These are phyloP conservation scores for Solanum tacnaense DNA, from an alignment of 257 asterid species.

Conservation along the genomic window DNA sequence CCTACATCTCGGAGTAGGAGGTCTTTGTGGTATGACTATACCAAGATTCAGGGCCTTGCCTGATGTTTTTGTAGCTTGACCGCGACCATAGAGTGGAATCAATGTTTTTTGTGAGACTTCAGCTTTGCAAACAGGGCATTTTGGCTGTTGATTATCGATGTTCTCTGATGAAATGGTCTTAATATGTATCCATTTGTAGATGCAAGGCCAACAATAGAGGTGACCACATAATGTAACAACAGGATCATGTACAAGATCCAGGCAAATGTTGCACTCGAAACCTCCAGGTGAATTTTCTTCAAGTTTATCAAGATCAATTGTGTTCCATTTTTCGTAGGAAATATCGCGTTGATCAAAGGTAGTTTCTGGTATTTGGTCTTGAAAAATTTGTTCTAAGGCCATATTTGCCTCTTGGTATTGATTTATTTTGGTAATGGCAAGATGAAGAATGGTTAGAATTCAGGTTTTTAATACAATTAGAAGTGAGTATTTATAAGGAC, in stretches of 20 bases:
- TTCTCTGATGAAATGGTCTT: slow-evolving; percentile 10
- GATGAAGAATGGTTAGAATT: not conserved
- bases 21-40: slow-evolving; percentile 44
- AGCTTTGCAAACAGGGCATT: slow-evolving; percentile 69
- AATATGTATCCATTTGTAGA: slow-evolving; percentile 56
- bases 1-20: slow-evolving; percentile 32
- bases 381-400: not conserved
- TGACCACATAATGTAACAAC: slow-evolving; percentile 80
- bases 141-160: slow-evolving; percentile 14
- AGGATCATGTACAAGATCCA: slow-evolving; percentile 59
- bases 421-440: not conserved
- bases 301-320: slow-evolving; percentile 12
- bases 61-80: slow-evolving; percentile 17
- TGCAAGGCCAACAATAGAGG: slow-evolving; percentile 84
- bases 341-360: not conserved
- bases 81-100: slow-evolving; percentile 55
- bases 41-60: slow-evolving; percentile 12
- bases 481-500: not conserved
- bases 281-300: slow-evolving; percentile 29
- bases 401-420: not conserved
- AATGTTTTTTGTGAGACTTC: slow-evolving; percentile 12
- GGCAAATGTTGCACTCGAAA: slow-evolving; percentile 71
- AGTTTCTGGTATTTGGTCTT: not conserved
- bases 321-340: slow-evolving; percentile 16
- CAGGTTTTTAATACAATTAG: not conserved